Evolutionary conservation across 1,284 basidiomycete genomes (phyloP).

Genomic region (Heterobasidion annosum): DNA sequence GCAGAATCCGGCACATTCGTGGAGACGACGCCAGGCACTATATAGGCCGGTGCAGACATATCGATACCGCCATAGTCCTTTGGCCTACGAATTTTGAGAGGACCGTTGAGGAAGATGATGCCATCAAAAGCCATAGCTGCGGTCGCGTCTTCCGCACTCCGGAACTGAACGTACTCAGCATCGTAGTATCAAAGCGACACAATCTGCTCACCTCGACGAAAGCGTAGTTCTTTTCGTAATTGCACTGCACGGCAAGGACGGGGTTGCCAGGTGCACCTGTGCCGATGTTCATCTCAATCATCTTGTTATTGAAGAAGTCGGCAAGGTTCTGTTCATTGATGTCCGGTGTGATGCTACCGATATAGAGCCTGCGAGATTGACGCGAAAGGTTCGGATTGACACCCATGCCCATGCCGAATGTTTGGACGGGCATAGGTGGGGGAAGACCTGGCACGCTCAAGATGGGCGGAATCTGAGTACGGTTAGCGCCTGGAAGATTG

Average conservation of each 20-base stretch:
- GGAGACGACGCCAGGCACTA: conserved; percentile 92
- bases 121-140: conserved; percentile 96
- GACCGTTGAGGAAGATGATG: conserved; percentile 87
- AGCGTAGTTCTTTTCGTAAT: conserved; percentile 97
- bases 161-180: conserved; percentile 57
- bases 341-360: conserved; percentile 89
- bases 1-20: conserved; percentile 95
- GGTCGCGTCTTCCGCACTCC: conserved; percentile 92
- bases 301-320: conserved; percentile 92
- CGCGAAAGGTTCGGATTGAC: conserved; percentile 80
- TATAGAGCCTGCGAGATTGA: conserved; percentile 91
- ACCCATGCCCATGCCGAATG: conserved; percentile 77
- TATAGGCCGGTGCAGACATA: conserved; percentile 49
- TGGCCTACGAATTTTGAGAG: conserved; percentile 92
- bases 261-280: conserved; percentile 83
- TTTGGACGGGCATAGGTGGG: conserved; percentile 74
- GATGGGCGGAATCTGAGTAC: conserved; percentile 79
- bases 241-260: conserved; percentile 88
- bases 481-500: conserved; percentile 86
- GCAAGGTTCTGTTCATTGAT: conserved; percentile 87
- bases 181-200: conserved; percentile 5
- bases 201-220: conserved; percentile 75
- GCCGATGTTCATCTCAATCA: conserved; percentile 85
- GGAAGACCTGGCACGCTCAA: conserved; percentile 71
- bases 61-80: conserved; percentile 88